Evolutionary conservation across 2,329 filamentous ascomycete genomes (phyloP).

Genomic region (Fusarium papillatum): DNA sequence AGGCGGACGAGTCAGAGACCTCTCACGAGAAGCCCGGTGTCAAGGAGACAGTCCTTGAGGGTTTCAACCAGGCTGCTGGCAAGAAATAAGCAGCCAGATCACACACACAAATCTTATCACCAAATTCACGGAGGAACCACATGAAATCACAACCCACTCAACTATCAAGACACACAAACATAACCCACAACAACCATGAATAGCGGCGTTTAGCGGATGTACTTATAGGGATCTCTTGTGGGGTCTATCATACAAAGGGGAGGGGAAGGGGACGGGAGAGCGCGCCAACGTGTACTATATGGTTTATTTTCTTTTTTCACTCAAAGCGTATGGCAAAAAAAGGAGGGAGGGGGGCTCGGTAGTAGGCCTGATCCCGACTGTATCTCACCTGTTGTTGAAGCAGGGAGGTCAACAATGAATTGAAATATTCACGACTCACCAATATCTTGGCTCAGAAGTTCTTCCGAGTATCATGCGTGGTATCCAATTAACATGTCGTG

Average conservation of each 20-base stretch:
- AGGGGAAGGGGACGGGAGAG: conserved; percentile 4
- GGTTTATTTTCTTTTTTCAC: conserved; percentile 10
- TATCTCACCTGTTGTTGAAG: conserved; percentile 15
- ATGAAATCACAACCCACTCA: conserved; percentile 26
- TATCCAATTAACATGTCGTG: not conserved
- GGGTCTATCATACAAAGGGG: conserved; percentile 26
- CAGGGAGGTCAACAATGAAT: conserved; percentile 26
- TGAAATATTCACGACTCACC: conserved; percentile 16
- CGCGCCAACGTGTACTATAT: conserved; percentile 42
- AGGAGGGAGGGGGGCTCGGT: conserved; percentile 23
- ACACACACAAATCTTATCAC: not conserved
- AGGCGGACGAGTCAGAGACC: conserved; percentile 20
- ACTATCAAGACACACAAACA: conserved; percentile 24
- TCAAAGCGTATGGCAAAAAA: conserved; percentile 29
- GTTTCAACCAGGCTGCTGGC: conserved; percentile 53
- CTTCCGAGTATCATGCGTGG: not conserved
- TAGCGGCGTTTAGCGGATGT: conserved; percentile 47
- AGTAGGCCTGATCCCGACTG: conserved; percentile 11
- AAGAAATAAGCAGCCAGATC: conserved; percentile 41
- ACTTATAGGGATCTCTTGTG: conserved; percentile 41
- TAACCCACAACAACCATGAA: conserved; percentile 39
- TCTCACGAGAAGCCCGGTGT: conserved; percentile 42
- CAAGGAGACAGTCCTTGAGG: conserved; percentile 57
- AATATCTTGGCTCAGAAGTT: not conserved
- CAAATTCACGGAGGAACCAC: conserved; percentile 3